Conservation (phyloP, 140 eudicot species). For the Stevia rebaudiana region DNA sequence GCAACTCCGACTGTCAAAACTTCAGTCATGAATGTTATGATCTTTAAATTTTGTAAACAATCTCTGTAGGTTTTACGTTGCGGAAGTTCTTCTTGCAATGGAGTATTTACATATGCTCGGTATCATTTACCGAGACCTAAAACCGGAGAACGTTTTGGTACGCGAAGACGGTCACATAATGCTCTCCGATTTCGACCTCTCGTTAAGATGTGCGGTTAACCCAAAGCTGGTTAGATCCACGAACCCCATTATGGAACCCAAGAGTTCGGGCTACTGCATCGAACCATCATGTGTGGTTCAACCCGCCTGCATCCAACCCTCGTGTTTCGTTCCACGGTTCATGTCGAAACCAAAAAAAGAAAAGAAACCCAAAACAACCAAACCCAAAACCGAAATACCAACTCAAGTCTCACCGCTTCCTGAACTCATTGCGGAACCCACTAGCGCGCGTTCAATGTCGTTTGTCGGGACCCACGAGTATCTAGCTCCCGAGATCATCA, state of each 20-base stretch:
- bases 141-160: slow-evolving; percentile 86
- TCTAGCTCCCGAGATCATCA: slow-evolving; percentile 90
- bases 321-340: slow-evolving; percentile 85
- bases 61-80: slow-evolving; percentile 75
- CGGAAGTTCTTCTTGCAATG: slow-evolving; percentile 78
- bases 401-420: slow-evolving; percentile 69
- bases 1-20: background rate
- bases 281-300: slow-evolving; percentile 79
- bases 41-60: background rate
- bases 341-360: slow-evolving; percentile 62
- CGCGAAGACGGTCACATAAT: slow-evolving; percentile 97
- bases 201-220: slow-evolving; percentile 76
- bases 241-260: slow-evolving; percentile 47
- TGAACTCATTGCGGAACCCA: slow-evolving; percentile 87
- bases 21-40: background rate
- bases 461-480: slow-evolving; percentile 97
- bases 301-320: slow-evolving; percentile 75
- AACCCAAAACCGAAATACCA: slow-evolving; percentile 45
- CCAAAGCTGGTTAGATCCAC: slow-evolving; percentile 80
- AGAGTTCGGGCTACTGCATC: slow-evolving; percentile 58
- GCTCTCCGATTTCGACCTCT: slow-evolving; percentile 97
- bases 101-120: slow-evolving; percentile 98
- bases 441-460: slow-evolving; percentile 94
- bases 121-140: slow-evolving; percentile 88
- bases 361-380: slow-evolving; percentile 52